phyloP scores from a whole-genome alignment of 176 grass and related monocot genomes.

The Lolium multiflorum region DNA sequence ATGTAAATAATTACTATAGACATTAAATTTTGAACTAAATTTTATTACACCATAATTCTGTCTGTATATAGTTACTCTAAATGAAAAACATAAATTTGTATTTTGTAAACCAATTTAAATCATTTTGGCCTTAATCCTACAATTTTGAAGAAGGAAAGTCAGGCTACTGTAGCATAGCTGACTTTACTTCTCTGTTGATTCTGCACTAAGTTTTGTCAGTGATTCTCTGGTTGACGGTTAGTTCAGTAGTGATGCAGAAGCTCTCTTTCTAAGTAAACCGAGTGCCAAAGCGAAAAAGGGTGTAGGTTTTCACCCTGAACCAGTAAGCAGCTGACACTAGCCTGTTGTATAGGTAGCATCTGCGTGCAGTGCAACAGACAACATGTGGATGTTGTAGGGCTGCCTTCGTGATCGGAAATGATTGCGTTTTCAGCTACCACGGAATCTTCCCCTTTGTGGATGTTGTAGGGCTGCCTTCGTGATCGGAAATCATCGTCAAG shows the following conservation, averaged over 20 bases:
- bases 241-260: constrained; percentile 40
- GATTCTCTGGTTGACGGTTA: not conserved
- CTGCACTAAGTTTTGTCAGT: not conserved
- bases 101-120: no score
- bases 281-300: not conserved
- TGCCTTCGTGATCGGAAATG: no score
- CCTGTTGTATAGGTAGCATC: not conserved
- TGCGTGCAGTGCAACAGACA: constrained; percentile 23
- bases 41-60: no score
- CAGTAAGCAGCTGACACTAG: constrained; percentile 10
- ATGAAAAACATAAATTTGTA: no score
- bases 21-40: no score
- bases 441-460: constrained; percentile 19
- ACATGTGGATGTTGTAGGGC: no score
- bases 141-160: no score
- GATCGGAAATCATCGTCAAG: constrained; percentile 23
- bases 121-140: no score
- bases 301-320: constrained; percentile 27
- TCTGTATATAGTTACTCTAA: no score
- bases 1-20: no score
- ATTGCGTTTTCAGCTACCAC: not conserved
- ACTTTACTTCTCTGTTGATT: constrained; percentile 48
- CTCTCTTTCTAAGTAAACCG: not conserved
- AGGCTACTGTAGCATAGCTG: no score
- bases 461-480: constrained; percentile 28